phyloP scores from a whole-genome alignment of 2,329 filamentous ascomycete species.

The Sporothrix phasma region DNA sequence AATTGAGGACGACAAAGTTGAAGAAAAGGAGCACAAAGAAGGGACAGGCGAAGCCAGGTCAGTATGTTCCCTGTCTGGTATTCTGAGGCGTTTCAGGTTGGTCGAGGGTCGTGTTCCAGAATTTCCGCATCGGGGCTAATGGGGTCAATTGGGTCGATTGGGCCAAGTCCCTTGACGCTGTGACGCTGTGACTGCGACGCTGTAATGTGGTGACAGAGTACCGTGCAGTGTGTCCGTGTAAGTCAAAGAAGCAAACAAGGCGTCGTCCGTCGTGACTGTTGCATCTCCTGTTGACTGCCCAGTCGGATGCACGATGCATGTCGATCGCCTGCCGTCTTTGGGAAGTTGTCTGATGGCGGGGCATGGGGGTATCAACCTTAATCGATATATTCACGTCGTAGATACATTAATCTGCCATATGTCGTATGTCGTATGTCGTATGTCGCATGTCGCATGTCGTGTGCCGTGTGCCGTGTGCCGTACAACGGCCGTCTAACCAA shows the following conservation, averaged over 20 bases:
- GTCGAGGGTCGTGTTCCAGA: constrained; percentile 3
- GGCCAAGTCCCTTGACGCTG: background rate
- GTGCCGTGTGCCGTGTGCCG: too few species aligned
- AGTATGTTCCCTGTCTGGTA: background rate
- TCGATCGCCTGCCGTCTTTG: background rate
- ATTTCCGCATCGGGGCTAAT: background rate
- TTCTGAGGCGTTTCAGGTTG: constrained; percentile 7
- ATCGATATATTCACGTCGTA: background rate
- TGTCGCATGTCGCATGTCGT: too few species aligned
- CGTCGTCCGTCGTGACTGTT: too few species aligned
- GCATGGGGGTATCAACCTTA: background rate
- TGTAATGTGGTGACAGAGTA: too few species aligned
- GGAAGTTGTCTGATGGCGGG: background rate
- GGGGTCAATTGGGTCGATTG: too few species aligned
- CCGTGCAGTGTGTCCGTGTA: too few species aligned
- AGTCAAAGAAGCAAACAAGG: too few species aligned
- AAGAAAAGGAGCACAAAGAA: background rate
- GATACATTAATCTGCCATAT: background rate
- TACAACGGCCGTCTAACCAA: background rate
- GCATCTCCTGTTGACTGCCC: background rate
- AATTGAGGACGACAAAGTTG: background rate
- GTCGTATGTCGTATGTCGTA: too few species aligned
- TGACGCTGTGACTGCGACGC: background rate
- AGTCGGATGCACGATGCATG: background rate
- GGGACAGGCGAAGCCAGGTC: background rate